Evolutionary conservation across 1,139 yeast species (phyloP), one percentile per base, ranked within the genome.

Genomic region (Hansenula anomala): DNA sequence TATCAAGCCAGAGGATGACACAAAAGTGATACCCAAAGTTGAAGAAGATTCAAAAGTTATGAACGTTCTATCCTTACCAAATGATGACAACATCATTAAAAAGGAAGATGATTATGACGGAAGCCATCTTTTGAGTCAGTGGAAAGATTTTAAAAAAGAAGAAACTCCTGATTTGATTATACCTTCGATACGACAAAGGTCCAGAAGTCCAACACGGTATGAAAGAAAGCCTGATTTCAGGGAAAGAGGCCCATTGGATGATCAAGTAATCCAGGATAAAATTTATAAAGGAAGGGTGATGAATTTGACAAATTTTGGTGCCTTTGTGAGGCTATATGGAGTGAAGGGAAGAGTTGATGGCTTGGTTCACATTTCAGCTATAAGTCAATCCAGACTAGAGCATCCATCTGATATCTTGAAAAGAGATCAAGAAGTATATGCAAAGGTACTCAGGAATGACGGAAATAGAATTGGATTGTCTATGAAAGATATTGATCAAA

Each of bases 401-500:
- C 72, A 73, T 40, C 87, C 89, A 0, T 59, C 73, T 1, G 92
- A 85, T 37, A 66, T 78, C 0, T 63, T 88, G 19, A 62, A 66
- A 24, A 51, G 65, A 22, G 73, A 78, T 36, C 90, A 88, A 46
- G 63, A 66, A 6, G 90, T 89, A 6, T 82, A 64, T 54, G 95
- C 80, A 3, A 75, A 75, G 51, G 75, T 89, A 1, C 51, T 64
- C 1, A 66, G 64, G 30, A 56, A 80, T 2, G 80, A 76, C 31
- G 67, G 67, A 5, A 55, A 61, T 28, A 77, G 73, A 45, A 68
- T 87, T 2, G 70, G 81, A 3, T 59, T 90, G 33, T 69, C 85
- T 0, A 79, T 89, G 90, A 75, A 78, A 52, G 77, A 76, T n/a
- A 73, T 87, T 2, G 87, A 88, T 54, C 96, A 87, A 54, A 48